Percentiles rank a stretch among this genome's conserved stretches.
Evolutionary conservation across 2,329 filamentous ascomycete species (phyloP).

Genomic region (Hypoxylon sp.): DNA sequence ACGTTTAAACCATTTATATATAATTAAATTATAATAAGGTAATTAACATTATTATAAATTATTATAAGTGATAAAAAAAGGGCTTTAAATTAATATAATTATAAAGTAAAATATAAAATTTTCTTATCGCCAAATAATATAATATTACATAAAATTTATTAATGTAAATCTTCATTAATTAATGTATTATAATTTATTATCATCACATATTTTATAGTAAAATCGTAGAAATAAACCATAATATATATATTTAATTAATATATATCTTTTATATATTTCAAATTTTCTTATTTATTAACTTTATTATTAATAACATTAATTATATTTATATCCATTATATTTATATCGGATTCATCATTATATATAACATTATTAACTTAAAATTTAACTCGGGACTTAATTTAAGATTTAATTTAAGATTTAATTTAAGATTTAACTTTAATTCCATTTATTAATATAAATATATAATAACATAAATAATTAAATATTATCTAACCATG

Average conservation of each 20-base stretch:
- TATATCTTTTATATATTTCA: conserved; percentile 1
- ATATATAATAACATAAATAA: neutral
- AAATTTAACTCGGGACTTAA: neutral
- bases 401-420: neutral
- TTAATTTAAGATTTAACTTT: too few species aligned
- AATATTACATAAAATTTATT: neutral
- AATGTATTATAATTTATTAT: conserved; percentile 2
- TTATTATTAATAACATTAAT: neutral
- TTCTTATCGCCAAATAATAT: too few species aligned
- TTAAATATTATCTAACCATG: neutral
- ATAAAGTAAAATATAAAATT: too few species aligned
- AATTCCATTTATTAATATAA: neutral
- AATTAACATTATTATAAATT: too few species aligned
- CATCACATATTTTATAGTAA: neutral
- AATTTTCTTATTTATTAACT: neutral
- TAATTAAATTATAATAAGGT: too few species aligned
- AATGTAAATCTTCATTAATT: conserved; percentile 5
- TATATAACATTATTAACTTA: neutral
- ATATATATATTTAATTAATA: conserved; percentile 3
- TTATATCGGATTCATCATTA: too few species aligned
- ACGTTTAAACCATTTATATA: neutral
- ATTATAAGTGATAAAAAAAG: neutral
- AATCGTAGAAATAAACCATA: neutral
- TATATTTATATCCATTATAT: neutral
- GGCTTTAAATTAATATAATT: neutral